These are phyloP conservation scores for Diplotaxis tenuifolia DNA, from an alignment of 345 rosid species.

Conservation along the genomic window DNA sequence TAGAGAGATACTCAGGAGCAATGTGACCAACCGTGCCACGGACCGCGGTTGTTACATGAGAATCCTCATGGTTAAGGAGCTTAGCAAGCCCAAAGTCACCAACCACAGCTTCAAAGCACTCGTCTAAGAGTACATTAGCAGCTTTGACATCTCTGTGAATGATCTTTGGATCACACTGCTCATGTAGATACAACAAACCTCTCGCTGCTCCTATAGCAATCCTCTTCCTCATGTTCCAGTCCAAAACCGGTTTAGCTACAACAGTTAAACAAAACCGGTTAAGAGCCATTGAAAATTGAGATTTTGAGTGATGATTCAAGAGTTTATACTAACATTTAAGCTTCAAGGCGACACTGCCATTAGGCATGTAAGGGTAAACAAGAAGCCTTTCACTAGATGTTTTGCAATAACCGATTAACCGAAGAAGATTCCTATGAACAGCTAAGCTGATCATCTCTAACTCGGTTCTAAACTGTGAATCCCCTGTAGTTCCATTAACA, in stretches of 20 bases:
- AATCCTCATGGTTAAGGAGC: slow-evolving; percentile 84
- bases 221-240: slow-evolving; percentile 87
- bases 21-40: slow-evolving; percentile 97
- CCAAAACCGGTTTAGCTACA: slow-evolving; percentile 75
- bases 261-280: neutral
- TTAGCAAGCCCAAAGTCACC: slow-evolving; percentile 97
- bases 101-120: slow-evolving; percentile 77
- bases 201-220: slow-evolving; percentile 92
- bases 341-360: slow-evolving; percentile 92
- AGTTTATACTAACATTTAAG: slow-evolving; percentile 67
- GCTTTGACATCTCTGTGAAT: slow-evolving; percentile 95
- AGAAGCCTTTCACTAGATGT: slow-evolving; percentile 74
- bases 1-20: slow-evolving; percentile 90
- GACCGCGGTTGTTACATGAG: slow-evolving; percentile 94
- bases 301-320: neutral
- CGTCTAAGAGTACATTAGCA: slow-evolving; percentile 84
- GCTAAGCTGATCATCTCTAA: slow-evolving; percentile 97
- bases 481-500: slow-evolving; percentile 67
- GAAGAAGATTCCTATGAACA: slow-evolving; percentile 78
- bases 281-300: neutral
- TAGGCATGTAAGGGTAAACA: slow-evolving; percentile 90
- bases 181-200: slow-evolving; percentile 85
- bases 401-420: slow-evolving; percentile 76
- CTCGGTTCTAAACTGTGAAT: slow-evolving; percentile 86
- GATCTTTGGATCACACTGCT: slow-evolving; percentile 94